Conservation (phyloP, 116 monocot genomes). For the Zostera marina region DNA sequence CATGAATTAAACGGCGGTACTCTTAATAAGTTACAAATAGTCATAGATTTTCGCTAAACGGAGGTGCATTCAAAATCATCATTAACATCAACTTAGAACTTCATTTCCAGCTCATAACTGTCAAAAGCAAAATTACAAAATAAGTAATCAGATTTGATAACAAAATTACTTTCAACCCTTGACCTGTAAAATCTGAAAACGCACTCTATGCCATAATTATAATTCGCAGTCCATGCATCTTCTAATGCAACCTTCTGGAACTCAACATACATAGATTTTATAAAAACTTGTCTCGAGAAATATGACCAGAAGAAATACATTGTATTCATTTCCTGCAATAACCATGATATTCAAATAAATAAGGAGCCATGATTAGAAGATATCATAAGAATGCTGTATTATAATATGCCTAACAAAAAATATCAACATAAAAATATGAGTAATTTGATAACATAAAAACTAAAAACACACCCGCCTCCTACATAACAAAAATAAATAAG, state of each 20-base stretch:
- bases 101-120: conserved; percentile 97
- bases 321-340: conserved; percentile 92
- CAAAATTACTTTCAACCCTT: too few species aligned
- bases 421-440: too few species aligned
- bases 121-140: background rate
- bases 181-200: conserved; percentile 99
- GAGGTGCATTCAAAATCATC: conserved; percentile 96
- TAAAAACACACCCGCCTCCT: too few species aligned
- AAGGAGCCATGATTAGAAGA: background rate
- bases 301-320: conserved; percentile 96
- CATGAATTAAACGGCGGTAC: too few species aligned
- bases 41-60: too few species aligned
- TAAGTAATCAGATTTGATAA: too few species aligned
- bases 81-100: conserved; percentile 61
- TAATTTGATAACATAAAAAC: too few species aligned
- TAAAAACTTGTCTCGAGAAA: conserved; percentile 69
- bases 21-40: too few species aligned
- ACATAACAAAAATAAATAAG: too few species aligned
- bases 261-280: conserved; percentile 68
- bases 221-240: conserved; percentile 75
- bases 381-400: too few species aligned
- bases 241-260: conserved; percentile 71
- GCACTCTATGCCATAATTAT: conserved; percentile 92
- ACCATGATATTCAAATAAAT: background rate
- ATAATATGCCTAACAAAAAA: too few species aligned